Conservation (phyloP, 2,329 filamentous ascomycete species). For the Penicillium vulpinum region DNA sequence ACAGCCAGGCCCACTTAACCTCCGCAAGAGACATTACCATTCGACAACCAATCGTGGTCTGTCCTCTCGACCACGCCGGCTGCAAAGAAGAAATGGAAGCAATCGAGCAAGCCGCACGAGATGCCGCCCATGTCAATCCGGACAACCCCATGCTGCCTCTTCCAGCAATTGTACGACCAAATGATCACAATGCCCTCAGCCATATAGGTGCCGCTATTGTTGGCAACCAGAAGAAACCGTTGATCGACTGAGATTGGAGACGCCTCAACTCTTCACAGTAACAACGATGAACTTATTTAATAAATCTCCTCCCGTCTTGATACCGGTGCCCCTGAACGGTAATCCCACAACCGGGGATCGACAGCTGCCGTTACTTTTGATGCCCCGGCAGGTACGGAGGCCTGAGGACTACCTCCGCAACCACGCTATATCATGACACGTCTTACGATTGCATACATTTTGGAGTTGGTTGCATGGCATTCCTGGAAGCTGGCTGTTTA, state of each 20-base stretch:
- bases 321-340: not conserved
- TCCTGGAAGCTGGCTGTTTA: slow-evolving; percentile 26
- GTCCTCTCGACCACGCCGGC: slow-evolving; percentile 88
- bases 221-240: slow-evolving; percentile 60
- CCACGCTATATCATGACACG: slow-evolving; percentile 24
- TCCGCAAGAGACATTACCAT: slow-evolving; percentile 84
- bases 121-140: slow-evolving; percentile 81
- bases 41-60: slow-evolving; percentile 91
- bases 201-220: slow-evolving; percentile 64
- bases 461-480: slow-evolving; percentile 37
- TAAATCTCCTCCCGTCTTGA: slow-evolving; percentile 11
- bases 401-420: not conserved
- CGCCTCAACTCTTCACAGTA: slow-evolving; percentile 15
- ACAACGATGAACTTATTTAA: slow-evolving; percentile 20
- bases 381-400: slow-evolving; percentile 3
- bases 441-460: slow-evolving; percentile 40
- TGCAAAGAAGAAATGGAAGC: slow-evolving; percentile 99
- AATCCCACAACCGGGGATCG: slow-evolving; percentile 9
- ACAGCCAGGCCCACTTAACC: slow-evolving; percentile 74
- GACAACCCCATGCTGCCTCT: slow-evolving; percentile 93
- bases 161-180: slow-evolving; percentile 74
- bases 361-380: slow-evolving; percentile 1
- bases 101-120: slow-evolving; percentile 92
- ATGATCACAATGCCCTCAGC: slow-evolving; percentile 65
- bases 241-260: slow-evolving; percentile 60